Evolutionary conservation across 139 green algal species (phyloP), one percentile per base, ranked within the genome.

Genomic region (Ettlia oleoabundans): DNA sequence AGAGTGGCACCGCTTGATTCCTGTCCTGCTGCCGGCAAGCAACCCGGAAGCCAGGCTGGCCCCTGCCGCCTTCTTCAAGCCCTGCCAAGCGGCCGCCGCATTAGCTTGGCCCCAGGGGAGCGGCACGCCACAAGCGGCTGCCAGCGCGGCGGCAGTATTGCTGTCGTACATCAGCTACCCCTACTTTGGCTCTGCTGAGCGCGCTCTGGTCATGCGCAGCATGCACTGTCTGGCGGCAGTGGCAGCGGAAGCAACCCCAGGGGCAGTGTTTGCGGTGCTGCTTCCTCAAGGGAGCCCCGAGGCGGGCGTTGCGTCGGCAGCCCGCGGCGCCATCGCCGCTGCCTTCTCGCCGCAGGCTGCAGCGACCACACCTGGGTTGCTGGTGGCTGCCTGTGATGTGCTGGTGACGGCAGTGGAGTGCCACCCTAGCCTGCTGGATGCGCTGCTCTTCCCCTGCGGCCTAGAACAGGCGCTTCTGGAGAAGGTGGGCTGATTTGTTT

Each of bases 391-490:
- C 19, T 89, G 85, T 21, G 82, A 87, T 15, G 64, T 91, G 55
- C 79, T 92, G 37, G 66, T 80, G n/a, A 68, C 73, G 0, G 88
- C 89, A 3, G 84, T 89, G 30, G 40, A 37, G 33, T 52, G 64
- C 66, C 86, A 89, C 69, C 68, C 84, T 1, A 84, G 85, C 26
- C 76, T 95, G 10, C 76, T 92, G 32, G 89, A 94, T 33, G 63
- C 81, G 0, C 71, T 95, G 28, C 67, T 93, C 33, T 92, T 91
- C 71, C 90, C 89, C 21, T 87, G 73, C 1, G 47, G 37, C 1
- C 78, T 94, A 35, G 77, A 92, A 52, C 71, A 82, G 33, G 75
- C 75, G 4, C 73, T 80, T 33, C 53, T 80, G 0, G 73, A 80
- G 32, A 80, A 80, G 73, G 73, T 80, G 70, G 2, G 70, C n/a